Evolutionary conservation across 225 moss, liverwort and hornwort genomes (phyloP).

Genomic region (Lunularia cruciata): DNA sequence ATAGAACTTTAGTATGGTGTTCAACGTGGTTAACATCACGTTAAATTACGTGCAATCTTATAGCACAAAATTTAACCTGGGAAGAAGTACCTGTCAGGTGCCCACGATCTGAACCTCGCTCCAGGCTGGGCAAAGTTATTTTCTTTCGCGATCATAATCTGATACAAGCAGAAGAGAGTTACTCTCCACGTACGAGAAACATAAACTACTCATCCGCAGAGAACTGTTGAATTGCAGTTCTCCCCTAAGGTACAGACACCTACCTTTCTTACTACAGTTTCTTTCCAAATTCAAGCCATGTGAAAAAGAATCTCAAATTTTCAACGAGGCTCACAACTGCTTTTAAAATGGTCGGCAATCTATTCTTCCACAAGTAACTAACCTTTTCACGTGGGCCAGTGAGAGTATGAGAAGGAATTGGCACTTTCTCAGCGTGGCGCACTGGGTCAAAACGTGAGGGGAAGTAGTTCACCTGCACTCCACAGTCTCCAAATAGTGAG

Average conservation of each 20-base stretch:
- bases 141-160: slow-evolving; percentile 52
- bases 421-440: slow-evolving; percentile 52
- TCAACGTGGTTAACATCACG: too few relatives aligned
- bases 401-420: slow-evolving; percentile 39
- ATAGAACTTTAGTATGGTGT: too few relatives aligned
- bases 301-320: too few relatives aligned
- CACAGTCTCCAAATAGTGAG: background rate
- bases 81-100: slow-evolving; percentile 44
- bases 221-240: background rate
- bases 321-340: too few relatives aligned
- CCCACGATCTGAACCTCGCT: slow-evolving; percentile 47
- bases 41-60: too few relatives aligned
- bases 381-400: slow-evolving; percentile 51
- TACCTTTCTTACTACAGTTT: too few relatives aligned
- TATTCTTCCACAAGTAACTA: background rate
- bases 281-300: too few relatives aligned
- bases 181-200: background rate
- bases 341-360: too few relatives aligned
- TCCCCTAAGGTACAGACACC: background rate
- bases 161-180: background rate
- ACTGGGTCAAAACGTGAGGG: slow-evolving; percentile 56
- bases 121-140: slow-evolving; percentile 55
- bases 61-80: too few relatives aligned
- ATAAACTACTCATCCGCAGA: background rate
- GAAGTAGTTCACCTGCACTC: slow-evolving; percentile 54